Percentiles rank a stretch among this genome's conserved stretches.
phyloP scores from a whole-genome alignment of 2,329 filamentous ascomycete genomes.

The Colletotrichum magnum region DNA sequence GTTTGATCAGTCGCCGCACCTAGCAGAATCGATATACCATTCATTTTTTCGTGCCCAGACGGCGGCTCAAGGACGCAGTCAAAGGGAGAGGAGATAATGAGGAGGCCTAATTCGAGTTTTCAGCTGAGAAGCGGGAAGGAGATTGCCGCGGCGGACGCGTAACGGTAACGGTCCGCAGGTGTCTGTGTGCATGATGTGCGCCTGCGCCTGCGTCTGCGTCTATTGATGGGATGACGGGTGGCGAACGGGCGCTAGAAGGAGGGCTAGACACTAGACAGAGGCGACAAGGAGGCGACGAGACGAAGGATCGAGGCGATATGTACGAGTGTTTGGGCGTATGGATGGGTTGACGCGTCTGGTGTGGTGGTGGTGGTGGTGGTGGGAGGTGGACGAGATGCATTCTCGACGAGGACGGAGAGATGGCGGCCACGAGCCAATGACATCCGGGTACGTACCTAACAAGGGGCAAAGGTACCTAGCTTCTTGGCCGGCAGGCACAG shows the following conservation, averaged over 20 bases:
- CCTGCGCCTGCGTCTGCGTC: slow-evolving; percentile 8
- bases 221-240: slow-evolving; percentile 25
- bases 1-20: background rate
- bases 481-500: background rate
- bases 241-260: slow-evolving; percentile 7
- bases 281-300: slow-evolving; percentile 5
- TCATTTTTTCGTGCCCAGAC: no score
- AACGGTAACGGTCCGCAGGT: slow-evolving; percentile 15
- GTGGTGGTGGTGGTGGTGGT: slow-evolving; percentile 1
- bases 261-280: background rate
- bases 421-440: slow-evolving; percentile 25
- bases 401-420: background rate
- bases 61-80: no score
- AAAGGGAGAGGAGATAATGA: no score
- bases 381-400: background rate
- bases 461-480: background rate
- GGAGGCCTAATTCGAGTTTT: background rate
- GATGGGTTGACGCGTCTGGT: slow-evolving; percentile 27
- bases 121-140: background rate
- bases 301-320: slow-evolving; percentile 20
- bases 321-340: background rate
- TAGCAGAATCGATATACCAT: no score
- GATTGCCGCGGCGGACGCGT: slow-evolving; percentile 6
- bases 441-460: background rate
- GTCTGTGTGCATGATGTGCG: no score